Evolutionary conservation across 2,329 filamentous ascomycete species (phyloP).

Genomic region (Aureobasidium sp.): DNA sequence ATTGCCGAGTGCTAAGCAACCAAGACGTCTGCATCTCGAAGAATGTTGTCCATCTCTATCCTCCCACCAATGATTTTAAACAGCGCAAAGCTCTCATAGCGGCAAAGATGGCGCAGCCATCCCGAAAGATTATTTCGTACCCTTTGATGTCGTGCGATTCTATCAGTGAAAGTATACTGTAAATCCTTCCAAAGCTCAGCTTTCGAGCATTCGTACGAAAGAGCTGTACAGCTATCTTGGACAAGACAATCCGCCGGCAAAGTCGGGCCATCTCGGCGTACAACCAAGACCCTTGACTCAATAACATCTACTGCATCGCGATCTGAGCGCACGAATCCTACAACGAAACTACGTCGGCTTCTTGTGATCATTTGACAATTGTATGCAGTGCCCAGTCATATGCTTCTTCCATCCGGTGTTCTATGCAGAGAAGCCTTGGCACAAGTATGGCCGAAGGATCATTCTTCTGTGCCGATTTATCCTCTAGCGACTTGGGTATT

Average conservation of each 20-base stretch:
- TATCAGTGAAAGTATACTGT: not conserved
- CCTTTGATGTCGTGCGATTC: not conserved
- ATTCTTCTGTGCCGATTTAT: slow-evolving; percentile 5
- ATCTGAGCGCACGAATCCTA: slow-evolving; percentile 4
- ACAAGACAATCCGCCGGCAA: slow-evolving; percentile 3
- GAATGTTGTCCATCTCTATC: not conserved
- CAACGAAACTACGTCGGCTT: not conserved
- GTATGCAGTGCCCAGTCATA: not conserved
- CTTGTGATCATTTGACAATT: slow-evolving; percentile 6
- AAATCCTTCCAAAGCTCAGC: not conserved
- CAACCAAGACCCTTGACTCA: slow-evolving; percentile 11
- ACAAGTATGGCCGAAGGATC: not conserved
- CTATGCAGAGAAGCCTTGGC: slow-evolving; percentile 12
- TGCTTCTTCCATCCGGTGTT: slow-evolving; percentile 1
- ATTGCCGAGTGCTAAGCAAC: not conserved
- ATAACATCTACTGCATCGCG: not conserved
- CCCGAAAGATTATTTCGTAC: not conserved
- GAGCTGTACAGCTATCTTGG: not conserved
- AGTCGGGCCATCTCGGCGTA: slow-evolving; percentile 5
- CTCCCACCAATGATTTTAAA: not conserved
- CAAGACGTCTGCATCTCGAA: not conserved
- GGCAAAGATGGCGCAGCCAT: not conserved
- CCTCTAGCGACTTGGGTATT: not conserved
- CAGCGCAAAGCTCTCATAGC: not conserved
- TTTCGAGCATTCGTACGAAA: not conserved